phyloP scores from a whole-genome alignment of 805 yeast genomes.

The Blastobotrys parvus region DNA sequence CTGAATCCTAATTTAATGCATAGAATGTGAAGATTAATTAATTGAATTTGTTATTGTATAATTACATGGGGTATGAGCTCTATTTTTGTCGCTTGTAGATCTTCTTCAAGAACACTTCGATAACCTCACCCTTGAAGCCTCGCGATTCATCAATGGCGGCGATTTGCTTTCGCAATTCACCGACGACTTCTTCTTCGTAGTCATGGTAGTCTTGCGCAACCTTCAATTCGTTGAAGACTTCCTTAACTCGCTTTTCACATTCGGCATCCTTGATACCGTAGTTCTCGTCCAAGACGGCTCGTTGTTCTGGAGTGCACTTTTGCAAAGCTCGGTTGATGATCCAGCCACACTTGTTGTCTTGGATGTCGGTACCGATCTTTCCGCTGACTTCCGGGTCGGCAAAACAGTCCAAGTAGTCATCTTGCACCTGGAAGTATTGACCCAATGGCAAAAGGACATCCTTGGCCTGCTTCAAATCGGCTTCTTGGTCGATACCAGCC shows the following conservation, averaged over 20 bases:
- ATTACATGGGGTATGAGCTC: background rate
- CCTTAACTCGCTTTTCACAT: slow-evolving; percentile 60
- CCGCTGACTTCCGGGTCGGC: slow-evolving; percentile 98
- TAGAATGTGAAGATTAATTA: background rate
- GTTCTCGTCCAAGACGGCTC: slow-evolving; percentile 72
- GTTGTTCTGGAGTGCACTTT: slow-evolving; percentile 70
- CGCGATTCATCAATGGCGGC: slow-evolving; percentile 74
- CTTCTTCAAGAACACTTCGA: slow-evolving; percentile 76
- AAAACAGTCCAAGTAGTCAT: slow-evolving; percentile 92
- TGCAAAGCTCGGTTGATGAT: slow-evolving; percentile 86
- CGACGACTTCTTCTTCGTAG: slow-evolving; percentile 75
- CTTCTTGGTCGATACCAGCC: slow-evolving; percentile 64
- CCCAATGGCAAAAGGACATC: slow-evolving; percentile 91
- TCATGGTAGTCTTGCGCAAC: slow-evolving; percentile 62
- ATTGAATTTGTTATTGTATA: background rate
- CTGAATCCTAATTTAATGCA: slow-evolving; percentile 20
- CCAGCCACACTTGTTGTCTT: slow-evolving; percentile 99
- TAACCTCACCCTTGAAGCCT: slow-evolving; percentile 87
- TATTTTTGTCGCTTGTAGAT: slow-evolving; percentile 91
- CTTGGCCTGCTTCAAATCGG: slow-evolving; percentile 78
- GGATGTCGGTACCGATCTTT: slow-evolving; percentile 96
- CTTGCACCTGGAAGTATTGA: slow-evolving; percentile 98
- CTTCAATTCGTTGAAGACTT: slow-evolving; percentile 63
- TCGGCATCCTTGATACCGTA: slow-evolving; percentile 78
- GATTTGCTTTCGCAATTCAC: slow-evolving; percentile 55